Conservation (phyloP, 768 basidiomycete genomes). For the Mycena belliarum region DNA sequence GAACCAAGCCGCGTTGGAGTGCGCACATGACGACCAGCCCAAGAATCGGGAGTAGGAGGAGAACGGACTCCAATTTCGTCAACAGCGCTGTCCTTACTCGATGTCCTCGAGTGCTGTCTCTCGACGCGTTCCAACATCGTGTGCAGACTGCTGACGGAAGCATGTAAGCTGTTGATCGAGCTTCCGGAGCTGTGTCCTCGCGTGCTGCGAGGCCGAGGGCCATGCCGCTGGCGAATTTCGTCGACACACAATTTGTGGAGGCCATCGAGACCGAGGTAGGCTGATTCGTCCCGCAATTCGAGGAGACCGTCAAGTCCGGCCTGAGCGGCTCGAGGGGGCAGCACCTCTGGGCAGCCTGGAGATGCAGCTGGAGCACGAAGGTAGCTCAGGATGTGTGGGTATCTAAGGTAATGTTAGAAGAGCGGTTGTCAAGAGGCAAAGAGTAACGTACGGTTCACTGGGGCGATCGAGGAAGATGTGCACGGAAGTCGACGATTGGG, state of each 20-base stretch:
- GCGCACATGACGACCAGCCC: slow-evolving; percentile 35
- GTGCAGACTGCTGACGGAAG: slow-evolving; percentile 61
- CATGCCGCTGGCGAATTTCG: slow-evolving; percentile 59
- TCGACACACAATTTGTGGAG: slow-evolving; percentile 66
- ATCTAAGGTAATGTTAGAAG: slow-evolving; percentile 42
- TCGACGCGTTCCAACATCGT: slow-evolving; percentile 60
- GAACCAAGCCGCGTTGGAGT: slow-evolving; percentile 31
- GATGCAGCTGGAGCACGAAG: slow-evolving; percentile 58
- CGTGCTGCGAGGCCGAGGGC: slow-evolving; percentile 40
- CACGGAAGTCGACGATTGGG: slow-evolving; percentile 46
- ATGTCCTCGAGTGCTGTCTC: slow-evolving; percentile 28
- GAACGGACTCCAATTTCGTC: slow-evolving; percentile 28
- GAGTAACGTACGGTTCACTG: slow-evolving; percentile 67
- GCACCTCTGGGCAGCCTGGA: slow-evolving; percentile 46
- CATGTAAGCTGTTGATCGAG: slow-evolving; percentile 48
- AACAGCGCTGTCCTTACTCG: slow-evolving; percentile 14
- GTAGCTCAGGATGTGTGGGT: slow-evolving; percentile 69
- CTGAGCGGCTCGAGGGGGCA: slow-evolving; percentile 60
- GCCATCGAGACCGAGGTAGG: slow-evolving; percentile 67
- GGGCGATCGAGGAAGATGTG: slow-evolving; percentile 82
- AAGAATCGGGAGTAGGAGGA: slow-evolving; percentile 49
- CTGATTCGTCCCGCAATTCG: slow-evolving; percentile 79
- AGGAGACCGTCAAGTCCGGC: slow-evolving; percentile 65
- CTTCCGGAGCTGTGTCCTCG: slow-evolving; percentile 36
- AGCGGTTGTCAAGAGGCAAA: background rate